Evolutionary conservation across 495 filamentous ascomycete genomes (phyloP).

Genomic region (Neurospora africana): DNA sequence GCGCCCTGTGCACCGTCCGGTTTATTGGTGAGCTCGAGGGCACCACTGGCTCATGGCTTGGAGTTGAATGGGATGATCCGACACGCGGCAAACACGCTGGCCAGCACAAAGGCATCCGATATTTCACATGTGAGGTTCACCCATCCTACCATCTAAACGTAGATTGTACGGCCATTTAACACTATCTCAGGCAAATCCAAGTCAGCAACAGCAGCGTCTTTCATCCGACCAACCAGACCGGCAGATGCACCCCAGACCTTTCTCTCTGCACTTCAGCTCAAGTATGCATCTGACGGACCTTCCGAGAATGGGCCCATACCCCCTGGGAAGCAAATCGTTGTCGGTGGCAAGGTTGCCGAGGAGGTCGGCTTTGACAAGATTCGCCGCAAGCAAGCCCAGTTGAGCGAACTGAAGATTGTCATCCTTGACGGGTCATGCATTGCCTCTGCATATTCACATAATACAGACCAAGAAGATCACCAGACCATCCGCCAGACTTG

Average conservation of each 20-base stretch:
- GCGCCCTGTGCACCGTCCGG: conserved; percentile 68
- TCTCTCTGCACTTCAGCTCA: conserved; percentile 66
- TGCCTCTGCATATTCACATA: conserved; percentile 26
- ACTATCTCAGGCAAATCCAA: conserved; percentile 47
- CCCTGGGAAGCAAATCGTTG: conserved; percentile 42
- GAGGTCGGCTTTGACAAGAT: conserved; percentile 97
- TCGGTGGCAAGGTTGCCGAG: conserved; percentile 79
- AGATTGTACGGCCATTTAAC: background rate
- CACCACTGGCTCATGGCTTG: conserved; percentile 76
- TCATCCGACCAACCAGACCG: conserved; percentile 67
- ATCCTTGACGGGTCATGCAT: conserved; percentile 69
- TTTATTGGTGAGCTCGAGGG: conserved; percentile 69
- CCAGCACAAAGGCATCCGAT: conserved; percentile 61
- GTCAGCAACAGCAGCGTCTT: conserved; percentile 64
- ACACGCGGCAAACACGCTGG: conserved; percentile 83
- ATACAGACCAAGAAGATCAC: conserved; percentile 17
- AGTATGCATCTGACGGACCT: conserved; percentile 59
- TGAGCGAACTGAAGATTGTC: conserved; percentile 68
- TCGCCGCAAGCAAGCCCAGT: conserved; percentile 60
- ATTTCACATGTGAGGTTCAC: conserved; percentile 64
- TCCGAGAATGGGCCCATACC: conserved; percentile 6
- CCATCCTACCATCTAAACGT: background rate
- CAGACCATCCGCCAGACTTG: conserved; percentile 36
- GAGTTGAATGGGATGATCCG: conserved; percentile 93
- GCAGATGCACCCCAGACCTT: conserved; percentile 59